Evolutionary conservation across 495 filamentous ascomycete genomes (phyloP), one percentile per base, ranked within the genome.

Genomic region (Friedmanniomyces simplex): DNA sequence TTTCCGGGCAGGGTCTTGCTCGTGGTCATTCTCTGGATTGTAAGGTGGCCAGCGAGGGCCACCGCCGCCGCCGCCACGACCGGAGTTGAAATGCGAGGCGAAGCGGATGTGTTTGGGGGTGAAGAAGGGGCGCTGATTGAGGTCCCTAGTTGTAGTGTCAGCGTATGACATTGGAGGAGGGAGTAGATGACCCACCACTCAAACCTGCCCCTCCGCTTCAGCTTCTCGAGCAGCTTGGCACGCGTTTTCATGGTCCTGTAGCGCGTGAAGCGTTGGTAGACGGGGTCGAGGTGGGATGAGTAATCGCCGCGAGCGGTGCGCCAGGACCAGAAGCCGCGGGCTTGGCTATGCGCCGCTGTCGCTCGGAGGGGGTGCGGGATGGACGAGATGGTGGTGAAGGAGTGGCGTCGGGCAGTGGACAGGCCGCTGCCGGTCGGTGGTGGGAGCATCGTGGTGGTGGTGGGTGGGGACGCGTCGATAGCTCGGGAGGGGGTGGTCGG

Each of bases 101-200:
- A 26, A 59, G 20, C 61, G 61, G 30, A 60, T 53, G 22, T 60
- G 56, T 36, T 30, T 55, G 18, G 61, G 57, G 11, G 51, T 48
- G 57, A 63, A 63, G 61, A 63, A 63, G 34, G 58, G 58, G 7
- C 47, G 21, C 12, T 32, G 37, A 18, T 58, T 52, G 39, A 36
- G 24, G 48, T 59, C 60, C 60, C 28, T 32, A 10, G 28, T 32
- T 32, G 10, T 10, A 32, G 3, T 10, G 10, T 32, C 28, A 32
- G 28, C n/a, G n/a, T n/a, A n/a, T n/a, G n/a, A n/a, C n/a, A n/a
- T n/a, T n/a, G n/a, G n/a, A n/a, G n/a, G n/a, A n/a, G n/a, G n/a
- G n/a, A n/a, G n/a, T n/a, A n/a, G n/a, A n/a, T n/a, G n/a, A 32
- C 28, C 10, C 28, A 32, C 28, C 60, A 63, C 18, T 60, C 45